Evolutionary conservation across 2,329 filamentous ascomycete species (phyloP), one percentile per base, ranked within the genome.

Genomic region (Neonectria neomacrospora): DNA sequence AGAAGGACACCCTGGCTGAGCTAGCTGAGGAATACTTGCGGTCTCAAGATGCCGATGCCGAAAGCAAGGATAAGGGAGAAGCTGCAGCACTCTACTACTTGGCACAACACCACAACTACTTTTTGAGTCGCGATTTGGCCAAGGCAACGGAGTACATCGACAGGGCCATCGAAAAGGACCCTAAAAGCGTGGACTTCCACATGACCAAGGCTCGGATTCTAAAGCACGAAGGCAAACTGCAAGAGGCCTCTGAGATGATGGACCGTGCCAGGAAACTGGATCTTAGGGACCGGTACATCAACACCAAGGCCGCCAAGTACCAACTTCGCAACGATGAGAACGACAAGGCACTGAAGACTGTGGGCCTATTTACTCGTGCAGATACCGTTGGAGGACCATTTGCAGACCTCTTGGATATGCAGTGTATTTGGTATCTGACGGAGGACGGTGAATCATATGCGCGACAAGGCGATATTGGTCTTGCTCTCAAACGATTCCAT

Each of bases 241-340:
- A 87, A 68, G 92, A 92, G 78, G 96, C 96, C 1, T 88, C 94
- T 1, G 91, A 94, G 73, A 87, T 89, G 44, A 98, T 99, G 93
- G 92, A 97, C 71, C 84, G 90, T 68, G 96, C 96, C 1, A 89
- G 96, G 55, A 86, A 88, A 66, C 85, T 97, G 66, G 96, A 99
- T 75, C 88, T 91, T 69, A 93, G 91, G 80, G 96, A 99, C 76
- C 90, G 96, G 47, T 97, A 98, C 78, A 98, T 98, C 84, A 99
- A 99, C 84, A 96, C 94, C 67, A 99, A 99, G 81, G 91, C 94
- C 53, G 94, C 95, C 63, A 99, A 99, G 77, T 99, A 99, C 77
- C 94, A 96, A 78, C 86, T 99, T 51, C 90, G 96, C 58, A 97
- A 97, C 79, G 89, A 97, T 77, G 89, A 97, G 75, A 96, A 93